Base-by-base conservation (phyloP, 768 basidiomycete genomes). In the Jaapia argillacea region DNA sequence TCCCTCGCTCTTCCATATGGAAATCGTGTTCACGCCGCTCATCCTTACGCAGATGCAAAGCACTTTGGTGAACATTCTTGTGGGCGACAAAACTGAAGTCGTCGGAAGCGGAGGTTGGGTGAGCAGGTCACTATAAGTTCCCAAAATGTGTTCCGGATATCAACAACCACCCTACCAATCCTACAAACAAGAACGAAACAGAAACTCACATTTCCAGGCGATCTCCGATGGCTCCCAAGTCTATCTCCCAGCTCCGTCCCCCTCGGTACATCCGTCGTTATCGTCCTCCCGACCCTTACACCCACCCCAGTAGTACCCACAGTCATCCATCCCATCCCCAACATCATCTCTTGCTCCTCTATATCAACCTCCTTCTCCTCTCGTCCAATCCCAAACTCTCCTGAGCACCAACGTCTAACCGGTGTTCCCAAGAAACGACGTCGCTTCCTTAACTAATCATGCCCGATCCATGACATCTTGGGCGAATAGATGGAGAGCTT, bases 21-120 rank as follows among this genome's bases (percentile, higher is more conserved):
- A 96, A 98, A 59, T 97, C 93, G 59, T 97, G 98, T 61, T 97
- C 94, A 59, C 98, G 96, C 4, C 96, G 80, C 59, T 99, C 96
- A 59, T 99, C 96, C 56, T 99, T 96, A 40, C 84, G 85, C 26
- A 91, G 84, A 63, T 97, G 93, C 7, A 98, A 71, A 0, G 93
- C 93, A 56, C 97, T 96, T 60, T 98, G 94, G 61, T 87, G 98
- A 1, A 83, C 73, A 62, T 94, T 96, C 65, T 85, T 85, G 58
- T 91, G 84, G 0, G 88, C 77, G 48, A 85, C 68, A 55, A 96
- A 96, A 1, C 86, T 90, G 1, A 89, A 81, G 51, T 94, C 92
- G 58, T 99, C 94, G 51, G 83, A 87, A 3, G 86, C 83, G 80
- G 90, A 94, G 1, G 89, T 87, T 1, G 94, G 93, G 58, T 97